These are phyloP conservation scores for Brasenia schreberi DNA, from an alignment of 164 flowering plant species.

Conservation along the genomic window DNA sequence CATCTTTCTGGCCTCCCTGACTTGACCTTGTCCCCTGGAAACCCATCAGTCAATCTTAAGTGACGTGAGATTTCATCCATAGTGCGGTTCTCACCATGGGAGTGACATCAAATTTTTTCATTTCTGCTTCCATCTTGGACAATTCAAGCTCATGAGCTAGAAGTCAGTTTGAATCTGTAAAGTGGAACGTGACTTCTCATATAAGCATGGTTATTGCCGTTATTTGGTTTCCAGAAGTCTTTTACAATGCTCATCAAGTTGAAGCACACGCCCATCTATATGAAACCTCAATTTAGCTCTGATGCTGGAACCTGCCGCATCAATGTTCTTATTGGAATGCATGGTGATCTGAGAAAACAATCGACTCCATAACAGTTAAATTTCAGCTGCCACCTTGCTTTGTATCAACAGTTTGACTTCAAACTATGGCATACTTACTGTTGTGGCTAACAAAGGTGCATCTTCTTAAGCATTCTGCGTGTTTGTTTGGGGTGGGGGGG, in stretches of 20 bases:
- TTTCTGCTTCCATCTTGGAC: constrained; percentile 98
- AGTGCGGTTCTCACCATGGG: constrained; percentile 99
- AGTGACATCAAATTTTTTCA: constrained; percentile 76
- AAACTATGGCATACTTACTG: constrained; percentile 72
- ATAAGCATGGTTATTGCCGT: no score
- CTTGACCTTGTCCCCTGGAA: constrained; percentile 89
- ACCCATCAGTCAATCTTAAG: constrained; percentile 73
- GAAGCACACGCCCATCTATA: constrained; percentile 80
- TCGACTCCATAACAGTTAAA: constrained; percentile 56
- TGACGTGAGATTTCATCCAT: constrained; percentile 94
- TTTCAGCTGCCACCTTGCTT: constrained; percentile 76
- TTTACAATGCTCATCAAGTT: constrained; percentile 19
- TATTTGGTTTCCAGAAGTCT: no score
- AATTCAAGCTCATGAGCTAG: constrained; percentile 94
- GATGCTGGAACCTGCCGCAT: constrained; percentile 74
- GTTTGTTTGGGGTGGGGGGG: neutral
- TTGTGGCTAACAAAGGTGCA: constrained; percentile 76
- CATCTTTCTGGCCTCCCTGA: constrained; percentile 94
- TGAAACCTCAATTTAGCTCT: constrained; percentile 82
- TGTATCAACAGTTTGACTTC: constrained; percentile 61
- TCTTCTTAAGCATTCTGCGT: neutral
- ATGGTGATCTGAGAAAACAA: constrained; percentile 79
- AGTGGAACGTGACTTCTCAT: no score
- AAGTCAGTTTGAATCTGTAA: constrained; percentile 60
- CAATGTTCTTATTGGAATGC: constrained; percentile 70